A percentile compares a stretch with the other conserved stretches of the same genome.
Conservation (phyloP, 495 filamentous ascomycete species). For the Darksidea phi region DNA sequence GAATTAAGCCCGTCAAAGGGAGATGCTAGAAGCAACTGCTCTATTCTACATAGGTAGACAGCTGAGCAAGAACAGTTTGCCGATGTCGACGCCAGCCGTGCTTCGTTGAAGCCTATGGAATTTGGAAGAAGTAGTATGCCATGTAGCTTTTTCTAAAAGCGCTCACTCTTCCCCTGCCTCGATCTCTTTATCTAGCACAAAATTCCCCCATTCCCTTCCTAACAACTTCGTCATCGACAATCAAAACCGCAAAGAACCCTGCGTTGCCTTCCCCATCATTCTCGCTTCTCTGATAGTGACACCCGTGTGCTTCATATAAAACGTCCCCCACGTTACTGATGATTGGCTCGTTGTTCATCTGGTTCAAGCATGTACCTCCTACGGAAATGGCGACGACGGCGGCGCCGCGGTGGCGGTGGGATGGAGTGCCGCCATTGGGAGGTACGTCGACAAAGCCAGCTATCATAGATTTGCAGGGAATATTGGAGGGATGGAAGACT, state of each 20-base stretch:
- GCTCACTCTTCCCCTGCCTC: slow-evolving; percentile 13
- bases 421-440: slow-evolving; percentile 46
- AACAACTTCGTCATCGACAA: slow-evolving; percentile 38
- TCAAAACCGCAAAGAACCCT: slow-evolving; percentile 38
- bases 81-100: no score
- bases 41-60: no score
- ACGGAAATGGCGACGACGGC: slow-evolving; percentile 43
- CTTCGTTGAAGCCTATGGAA: no score
- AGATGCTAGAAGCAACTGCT: no score
- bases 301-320: slow-evolving; percentile 50
- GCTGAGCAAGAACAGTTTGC: no score
- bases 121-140: no score
- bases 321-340: slow-evolving; percentile 36
- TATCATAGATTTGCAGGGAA: slow-evolving; percentile 44
- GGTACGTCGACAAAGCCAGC: slow-evolving; percentile 42
- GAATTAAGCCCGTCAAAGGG: no score
- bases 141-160: no score
- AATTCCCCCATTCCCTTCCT: slow-evolving; percentile 2
- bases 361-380: slow-evolving; percentile 41
- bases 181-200: slow-evolving; percentile 22
- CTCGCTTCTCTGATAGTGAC: slow-evolving; percentile 48
- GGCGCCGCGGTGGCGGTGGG: slow-evolving; percentile 47
- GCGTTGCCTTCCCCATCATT: slow-evolving; percentile 44
- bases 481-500: slow-evolving; percentile 41
- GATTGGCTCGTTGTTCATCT: slow-evolving; percentile 48